Evolutionary conservation across 2,329 filamentous ascomycete genomes (phyloP).

Genomic region (Hymenoscyphus repandus): DNA sequence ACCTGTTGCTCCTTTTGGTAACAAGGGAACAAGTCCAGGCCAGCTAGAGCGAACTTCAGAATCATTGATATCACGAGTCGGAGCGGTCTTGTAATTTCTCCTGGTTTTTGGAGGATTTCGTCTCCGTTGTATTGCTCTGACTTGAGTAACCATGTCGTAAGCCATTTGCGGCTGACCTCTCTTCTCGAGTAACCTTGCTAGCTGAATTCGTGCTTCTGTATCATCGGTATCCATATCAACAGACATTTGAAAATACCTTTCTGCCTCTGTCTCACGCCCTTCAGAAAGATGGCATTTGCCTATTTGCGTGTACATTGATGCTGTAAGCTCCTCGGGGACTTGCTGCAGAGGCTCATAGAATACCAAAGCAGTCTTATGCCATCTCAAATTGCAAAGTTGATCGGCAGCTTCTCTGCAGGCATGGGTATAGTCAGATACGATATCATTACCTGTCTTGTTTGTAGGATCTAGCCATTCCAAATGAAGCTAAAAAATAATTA

Average conservation of each 20-base stretch:
- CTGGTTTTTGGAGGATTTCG: neutral
- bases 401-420: constrained; percentile 71
- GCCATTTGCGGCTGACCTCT: constrained; percentile 70
- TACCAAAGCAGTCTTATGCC: constrained; percentile 49
- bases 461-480: constrained; percentile 64
- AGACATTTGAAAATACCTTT: constrained; percentile 71
- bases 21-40: too few species aligned
- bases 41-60: too few species aligned
- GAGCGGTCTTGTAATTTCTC: neutral
- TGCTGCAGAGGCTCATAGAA: constrained; percentile 53
- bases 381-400: constrained; percentile 45
- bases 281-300: constrained; percentile 65
- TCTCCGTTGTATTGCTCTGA: constrained; percentile 50
- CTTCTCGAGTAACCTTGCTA: constrained; percentile 81
- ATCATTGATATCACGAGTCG: too few species aligned
- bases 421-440: constrained; percentile 64
- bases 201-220: constrained; percentile 70
- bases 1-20: too few species aligned
- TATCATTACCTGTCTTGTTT: constrained; percentile 42
- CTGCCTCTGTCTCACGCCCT: constrained; percentile 61
- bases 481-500: constrained; percentile 46
- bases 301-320: constrained; percentile 30
- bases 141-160: constrained; percentile 70
- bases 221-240: constrained; percentile 66
- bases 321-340: constrained; percentile 44